Conservation (phyloP, 495 filamentous ascomycete genomes). For the Aspergillus mulundensis region DNA sequence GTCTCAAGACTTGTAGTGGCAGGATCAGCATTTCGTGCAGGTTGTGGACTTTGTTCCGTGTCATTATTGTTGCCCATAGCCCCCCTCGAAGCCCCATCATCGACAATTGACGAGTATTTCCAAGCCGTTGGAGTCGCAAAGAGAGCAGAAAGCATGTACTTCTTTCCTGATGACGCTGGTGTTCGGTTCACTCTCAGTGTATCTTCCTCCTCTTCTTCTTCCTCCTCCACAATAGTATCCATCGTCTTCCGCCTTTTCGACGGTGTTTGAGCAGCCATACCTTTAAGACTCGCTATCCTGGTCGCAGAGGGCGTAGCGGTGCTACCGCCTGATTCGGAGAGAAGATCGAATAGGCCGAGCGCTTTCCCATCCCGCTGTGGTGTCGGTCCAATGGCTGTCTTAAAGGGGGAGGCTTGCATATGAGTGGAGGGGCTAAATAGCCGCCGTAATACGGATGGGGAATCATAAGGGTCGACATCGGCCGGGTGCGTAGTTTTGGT, state of each 20-base stretch:
- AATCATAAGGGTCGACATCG: constrained; percentile 52
- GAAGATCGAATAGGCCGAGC: constrained; percentile 86
- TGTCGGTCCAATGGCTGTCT: constrained; percentile 69
- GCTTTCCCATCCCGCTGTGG: constrained; percentile 86
- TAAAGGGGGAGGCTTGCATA: constrained; percentile 31
- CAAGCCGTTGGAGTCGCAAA: constrained; percentile 62
- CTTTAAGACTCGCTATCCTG: constrained; percentile 26
- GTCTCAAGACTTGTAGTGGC: constrained; percentile 42
- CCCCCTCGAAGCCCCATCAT: constrained; percentile 17
- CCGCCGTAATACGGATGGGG: constrained; percentile 53
- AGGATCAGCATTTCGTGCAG: neutral
- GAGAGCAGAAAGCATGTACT: constrained; percentile 52
- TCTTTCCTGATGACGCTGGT: constrained; percentile 59
- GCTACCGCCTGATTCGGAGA: constrained; percentile 56
- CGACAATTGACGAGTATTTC: constrained; percentile 44
- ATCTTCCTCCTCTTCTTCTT: constrained; percentile 32
- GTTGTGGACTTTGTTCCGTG: neutral
- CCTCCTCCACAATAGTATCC: constrained; percentile 31
- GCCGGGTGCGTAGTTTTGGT: constrained; percentile 40
- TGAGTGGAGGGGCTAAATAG: constrained; percentile 57
- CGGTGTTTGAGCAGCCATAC: constrained; percentile 39
- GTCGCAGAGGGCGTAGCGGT: constrained; percentile 39
- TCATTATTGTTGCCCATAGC: constrained; percentile 9
- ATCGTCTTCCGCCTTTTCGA: constrained; percentile 30
- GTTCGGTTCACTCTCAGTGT: constrained; percentile 48